Percentiles rank a stretch among this genome's conserved stretches.
Evolutionary conservation across 129 eudicot genomes (phyloP).

Genomic region (carrot (Daucus carota)): DNA sequence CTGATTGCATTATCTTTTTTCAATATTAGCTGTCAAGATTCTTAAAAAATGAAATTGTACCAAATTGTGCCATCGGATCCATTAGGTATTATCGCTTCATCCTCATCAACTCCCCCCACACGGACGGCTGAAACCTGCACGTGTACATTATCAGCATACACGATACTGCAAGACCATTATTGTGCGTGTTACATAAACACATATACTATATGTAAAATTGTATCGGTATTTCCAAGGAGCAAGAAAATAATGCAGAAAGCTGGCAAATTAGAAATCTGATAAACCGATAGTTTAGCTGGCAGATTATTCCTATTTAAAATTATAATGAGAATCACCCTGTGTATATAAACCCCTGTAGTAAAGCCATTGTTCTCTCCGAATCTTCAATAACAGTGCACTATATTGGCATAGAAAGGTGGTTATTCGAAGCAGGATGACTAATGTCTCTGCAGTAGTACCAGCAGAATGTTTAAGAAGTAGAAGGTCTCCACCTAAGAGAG

Average conservation of each 20-base stretch:
- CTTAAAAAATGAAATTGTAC: not conserved
- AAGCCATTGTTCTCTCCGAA: not conserved
- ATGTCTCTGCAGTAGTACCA: not conserved
- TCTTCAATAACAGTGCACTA: not conserved
- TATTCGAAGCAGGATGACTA: slow-evolving; percentile 5
- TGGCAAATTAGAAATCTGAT: not conserved
- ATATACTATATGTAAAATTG: not conserved
- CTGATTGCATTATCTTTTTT: not conserved
- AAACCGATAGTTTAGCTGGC: slow-evolving; percentile 15
- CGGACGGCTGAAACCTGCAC: not conserved
- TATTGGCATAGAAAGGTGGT: not conserved
- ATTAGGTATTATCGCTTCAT: not conserved
- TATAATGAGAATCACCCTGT: not conserved
- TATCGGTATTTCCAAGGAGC: not conserved
- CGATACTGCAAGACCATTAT: slow-evolving; percentile 2
- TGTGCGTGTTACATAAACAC: not conserved
- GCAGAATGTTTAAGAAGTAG: slow-evolving; percentile 8
- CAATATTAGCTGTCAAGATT: slow-evolving; percentile 1
- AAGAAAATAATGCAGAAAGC: not conserved
- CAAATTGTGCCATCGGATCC: not conserved
- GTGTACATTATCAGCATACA: not conserved
- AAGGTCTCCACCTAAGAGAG: slow-evolving; percentile 44
- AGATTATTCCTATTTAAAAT: not conserved
- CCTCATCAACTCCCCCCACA: not conserved
- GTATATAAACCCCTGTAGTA: slow-evolving; percentile 5